phyloP scores from a whole-genome alignment of 1,284 basidiomycete species.

The Austroboletus novae-zelandiae region DNA sequence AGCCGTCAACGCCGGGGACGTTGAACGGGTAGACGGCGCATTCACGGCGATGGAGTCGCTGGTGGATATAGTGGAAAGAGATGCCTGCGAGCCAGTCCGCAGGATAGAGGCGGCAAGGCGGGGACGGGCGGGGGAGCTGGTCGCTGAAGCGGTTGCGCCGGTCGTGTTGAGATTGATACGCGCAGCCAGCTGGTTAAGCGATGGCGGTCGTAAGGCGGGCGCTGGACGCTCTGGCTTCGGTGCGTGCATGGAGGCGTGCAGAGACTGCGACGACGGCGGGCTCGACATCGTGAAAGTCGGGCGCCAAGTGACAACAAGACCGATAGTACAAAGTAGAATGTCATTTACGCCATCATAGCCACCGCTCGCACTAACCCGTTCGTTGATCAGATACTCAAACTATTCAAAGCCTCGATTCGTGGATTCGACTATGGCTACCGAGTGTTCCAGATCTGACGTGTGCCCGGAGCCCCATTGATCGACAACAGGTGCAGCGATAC shows the following conservation, averaged over 20 bases:
- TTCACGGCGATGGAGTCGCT: slow-evolving; percentile 65
- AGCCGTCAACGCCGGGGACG: slow-evolving; percentile 28
- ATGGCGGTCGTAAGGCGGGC: slow-evolving; percentile 50
- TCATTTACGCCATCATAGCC: neutral
- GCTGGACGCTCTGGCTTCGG: slow-evolving; percentile 41
- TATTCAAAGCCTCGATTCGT: no score
- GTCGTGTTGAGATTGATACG: slow-evolving; percentile 54
- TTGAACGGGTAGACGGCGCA: slow-evolving; percentile 57
- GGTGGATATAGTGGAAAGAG: slow-evolving; percentile 50
- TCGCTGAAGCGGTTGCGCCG: slow-evolving; percentile 32
- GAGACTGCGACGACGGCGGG: slow-evolving; percentile 28
- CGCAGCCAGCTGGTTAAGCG: slow-evolving; percentile 78
- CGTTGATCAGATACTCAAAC: no score
- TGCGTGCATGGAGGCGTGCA: slow-evolving; percentile 35
- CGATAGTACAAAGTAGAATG: neutral
- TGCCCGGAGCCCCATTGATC: no score
- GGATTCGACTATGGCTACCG: no score
- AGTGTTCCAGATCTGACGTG: no score
- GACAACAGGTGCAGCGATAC: no score
- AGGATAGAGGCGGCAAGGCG: slow-evolving; percentile 72
- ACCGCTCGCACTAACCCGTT: no score
- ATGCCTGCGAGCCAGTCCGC: slow-evolving; percentile 61
- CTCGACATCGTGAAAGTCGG: slow-evolving; percentile 28
- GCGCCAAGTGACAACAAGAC: slow-evolving; percentile 19
- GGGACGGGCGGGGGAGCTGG: slow-evolving; percentile 47